Evolutionary conservation across 2,329 filamentous ascomycete species (phyloP).

Genomic region (Blumeria hordei): DNA sequence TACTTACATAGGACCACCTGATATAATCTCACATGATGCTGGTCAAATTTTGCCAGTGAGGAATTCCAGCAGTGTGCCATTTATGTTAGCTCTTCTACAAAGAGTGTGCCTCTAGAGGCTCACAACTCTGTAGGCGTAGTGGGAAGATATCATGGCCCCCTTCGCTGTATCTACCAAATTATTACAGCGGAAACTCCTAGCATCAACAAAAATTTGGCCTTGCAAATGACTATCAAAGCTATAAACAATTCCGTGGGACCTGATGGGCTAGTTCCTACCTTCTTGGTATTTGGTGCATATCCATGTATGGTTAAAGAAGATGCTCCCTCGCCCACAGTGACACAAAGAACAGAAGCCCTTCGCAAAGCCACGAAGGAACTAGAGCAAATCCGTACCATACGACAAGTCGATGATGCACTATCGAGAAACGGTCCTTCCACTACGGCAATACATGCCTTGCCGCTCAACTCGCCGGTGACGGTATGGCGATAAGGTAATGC

Average conservation of each 20-base stretch:
- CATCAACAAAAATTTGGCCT: conserved; percentile 1
- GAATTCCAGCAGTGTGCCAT: conserved; percentile 1
- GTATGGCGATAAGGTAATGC: conserved; percentile 3
- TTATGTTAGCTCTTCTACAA: neutral
- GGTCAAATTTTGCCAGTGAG: neutral
- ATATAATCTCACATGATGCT: neutral
- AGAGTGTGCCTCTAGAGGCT: neutral
- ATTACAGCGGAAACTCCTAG: conserved; percentile 1
- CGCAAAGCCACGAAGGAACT: neutral
- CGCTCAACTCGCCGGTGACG: conserved; percentile 1
- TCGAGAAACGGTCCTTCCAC: neutral
- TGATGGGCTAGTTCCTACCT: conserved; percentile 2
- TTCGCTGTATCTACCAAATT: conserved; percentile 2
- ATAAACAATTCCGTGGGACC: conserved; percentile 3
- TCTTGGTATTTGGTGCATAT: conserved; percentile 4
- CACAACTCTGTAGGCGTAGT: conserved; percentile 1
- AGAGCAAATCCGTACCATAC: neutral
- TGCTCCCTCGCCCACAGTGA: neutral
- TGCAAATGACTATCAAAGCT: conserved; percentile 5
- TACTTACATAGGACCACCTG: conserved; percentile 2
- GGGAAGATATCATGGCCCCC: conserved; percentile 1
- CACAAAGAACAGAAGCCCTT: neutral
- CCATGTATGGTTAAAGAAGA: neutral
- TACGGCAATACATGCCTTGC: conserved; percentile 1
- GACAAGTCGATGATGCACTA: conserved; percentile 1